phyloP scores from a whole-genome alignment of 371 early-diverging fungal species.

The Syncephalastrum monosporum region DNA sequence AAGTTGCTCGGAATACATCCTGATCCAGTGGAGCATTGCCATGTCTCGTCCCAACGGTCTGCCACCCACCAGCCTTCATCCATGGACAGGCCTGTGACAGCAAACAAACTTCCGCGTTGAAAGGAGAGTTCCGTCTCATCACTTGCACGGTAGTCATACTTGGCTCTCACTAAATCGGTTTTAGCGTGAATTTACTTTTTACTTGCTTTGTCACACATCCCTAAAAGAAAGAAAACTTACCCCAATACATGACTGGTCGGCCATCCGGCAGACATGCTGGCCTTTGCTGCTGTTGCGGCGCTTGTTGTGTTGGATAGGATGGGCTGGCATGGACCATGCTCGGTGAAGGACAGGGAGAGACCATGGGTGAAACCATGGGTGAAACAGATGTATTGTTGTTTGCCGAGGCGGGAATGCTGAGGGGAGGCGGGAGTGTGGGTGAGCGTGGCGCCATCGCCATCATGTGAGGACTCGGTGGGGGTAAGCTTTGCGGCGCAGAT shows the following conservation, averaged over 20 bases:
- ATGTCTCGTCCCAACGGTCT: constrained; percentile 23
- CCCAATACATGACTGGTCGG: constrained; percentile 36
- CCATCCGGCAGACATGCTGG: constrained; percentile 27
- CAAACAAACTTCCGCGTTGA: constrained; percentile 19
- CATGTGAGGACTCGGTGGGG: constrained; percentile 2
- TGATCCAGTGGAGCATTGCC: constrained; percentile 14
- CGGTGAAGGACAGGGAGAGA: no score
- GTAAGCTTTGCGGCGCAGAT: not conserved
- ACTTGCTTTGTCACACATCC: not conserved
- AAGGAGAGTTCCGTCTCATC: constrained; percentile 35
- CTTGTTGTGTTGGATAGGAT: constrained; percentile 17
- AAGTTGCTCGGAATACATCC: constrained; percentile 32
- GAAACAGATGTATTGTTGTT: no score
- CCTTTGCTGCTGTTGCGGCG: constrained; percentile 3
- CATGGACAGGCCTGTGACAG: constrained; percentile 14
- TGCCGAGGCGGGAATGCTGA: no score
- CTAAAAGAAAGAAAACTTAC: constrained; percentile 21
- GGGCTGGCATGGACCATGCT: no score
- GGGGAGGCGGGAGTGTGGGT: constrained; percentile 9
- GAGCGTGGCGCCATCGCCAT: constrained; percentile 5
- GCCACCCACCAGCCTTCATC: constrained; percentile 31
- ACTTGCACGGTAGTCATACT: constrained; percentile 32
- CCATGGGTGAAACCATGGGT: no score
- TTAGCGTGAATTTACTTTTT: not conserved
- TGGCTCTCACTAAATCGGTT: constrained; percentile 27